A percentile compares a stretch with the other conserved stretches of the same genome.
Evolutionary conservation across 2,329 filamentous ascomycete genomes (phyloP).

Genomic region (Pezicula neosporulosa): DNA sequence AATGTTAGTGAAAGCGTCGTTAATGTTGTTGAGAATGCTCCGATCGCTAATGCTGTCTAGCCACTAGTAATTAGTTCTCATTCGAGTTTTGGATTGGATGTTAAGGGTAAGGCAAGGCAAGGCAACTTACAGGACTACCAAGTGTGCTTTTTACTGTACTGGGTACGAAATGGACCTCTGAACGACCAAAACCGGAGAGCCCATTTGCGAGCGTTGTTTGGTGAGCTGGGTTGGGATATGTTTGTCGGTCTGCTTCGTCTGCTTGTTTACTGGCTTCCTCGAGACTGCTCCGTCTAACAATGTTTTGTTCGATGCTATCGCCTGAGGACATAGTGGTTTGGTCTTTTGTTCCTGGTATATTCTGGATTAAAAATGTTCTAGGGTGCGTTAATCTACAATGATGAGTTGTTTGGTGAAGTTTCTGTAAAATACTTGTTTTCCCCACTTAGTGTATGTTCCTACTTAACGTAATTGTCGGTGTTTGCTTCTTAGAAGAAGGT

Average conservation of each 20-base stretch:
- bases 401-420: neutral
- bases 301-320: conserved; percentile 9
- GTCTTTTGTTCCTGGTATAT: neutral
- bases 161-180: conserved; percentile 12
- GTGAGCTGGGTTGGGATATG: conserved; percentile 7
- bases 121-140: conserved; percentile 18
- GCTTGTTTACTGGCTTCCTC: conserved; percentile 4
- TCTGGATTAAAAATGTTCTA: neutral
- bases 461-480: too few relatives aligned
- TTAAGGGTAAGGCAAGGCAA: neutral
- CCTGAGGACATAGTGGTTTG: conserved; percentile 7
- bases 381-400: neutral
- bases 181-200: conserved; percentile 3
- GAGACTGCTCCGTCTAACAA: conserved; percentile 12
- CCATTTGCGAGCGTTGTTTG: conserved; percentile 6
- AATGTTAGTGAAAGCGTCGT: conserved; percentile 50
- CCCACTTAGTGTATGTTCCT: too few relatives aligned
- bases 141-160: conserved; percentile 16
- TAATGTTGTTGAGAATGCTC: conserved; percentile 50
- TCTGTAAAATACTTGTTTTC: too few relatives aligned
- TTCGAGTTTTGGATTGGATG: neutral
- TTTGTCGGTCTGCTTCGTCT: neutral
- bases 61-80: neutral
- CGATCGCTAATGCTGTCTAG: conserved; percentile 45
- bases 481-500: too few relatives aligned